These are phyloP conservation scores for Coleophoma cylindrospora DNA, from an alignment of 2,329 filamentous ascomycete species.

Conservation along the genomic window DNA sequence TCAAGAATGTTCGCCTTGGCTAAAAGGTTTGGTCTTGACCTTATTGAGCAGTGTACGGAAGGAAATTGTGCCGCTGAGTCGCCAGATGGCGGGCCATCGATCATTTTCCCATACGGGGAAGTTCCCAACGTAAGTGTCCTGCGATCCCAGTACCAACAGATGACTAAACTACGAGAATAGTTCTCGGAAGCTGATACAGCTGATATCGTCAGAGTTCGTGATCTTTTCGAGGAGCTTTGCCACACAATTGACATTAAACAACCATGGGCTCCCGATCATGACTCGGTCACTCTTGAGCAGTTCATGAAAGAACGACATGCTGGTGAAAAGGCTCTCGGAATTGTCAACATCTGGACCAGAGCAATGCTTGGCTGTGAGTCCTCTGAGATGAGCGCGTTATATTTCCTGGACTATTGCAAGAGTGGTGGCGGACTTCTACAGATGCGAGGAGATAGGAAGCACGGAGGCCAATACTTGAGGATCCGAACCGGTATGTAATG, in stretches of 20 bases:
- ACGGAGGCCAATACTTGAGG: slow-evolving; percentile 32
- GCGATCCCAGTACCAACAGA: background rate
- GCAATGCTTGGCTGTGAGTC: slow-evolving; percentile 45
- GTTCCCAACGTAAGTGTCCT: background rate
- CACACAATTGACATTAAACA: slow-evolving; percentile 2
- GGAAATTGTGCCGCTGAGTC: slow-evolving; percentile 23
- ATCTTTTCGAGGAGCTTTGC: slow-evolving; percentile 1
- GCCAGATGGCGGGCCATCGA: background rate
- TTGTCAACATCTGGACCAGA: slow-evolving; percentile 10
- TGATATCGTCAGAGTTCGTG: slow-evolving; percentile 1
- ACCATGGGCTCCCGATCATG: slow-evolving; percentile 1
- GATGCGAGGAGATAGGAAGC: slow-evolving; percentile 46
- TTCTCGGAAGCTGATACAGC: slow-evolving; percentile 1
- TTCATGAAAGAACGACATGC: slow-evolving; percentile 4
- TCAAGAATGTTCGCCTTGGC: slow-evolving; percentile 34
- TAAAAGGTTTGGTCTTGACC: slow-evolving; percentile 33
- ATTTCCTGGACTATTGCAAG: slow-evolving; percentile 49
- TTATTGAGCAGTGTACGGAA: slow-evolving; percentile 41
- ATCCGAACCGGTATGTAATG: slow-evolving; percentile 3
- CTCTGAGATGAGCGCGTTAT: slow-evolving; percentile 42
- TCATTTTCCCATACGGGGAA: background rate
- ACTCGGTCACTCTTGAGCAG: slow-evolving; percentile 5
- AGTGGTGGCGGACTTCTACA: slow-evolving; percentile 42
- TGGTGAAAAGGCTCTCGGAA: slow-evolving; percentile 3
- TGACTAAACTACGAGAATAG: background rate